Evolutionary conservation across 805 yeast species (phyloP).

Genomic region (Alloascoidea hylecoeti): DNA sequence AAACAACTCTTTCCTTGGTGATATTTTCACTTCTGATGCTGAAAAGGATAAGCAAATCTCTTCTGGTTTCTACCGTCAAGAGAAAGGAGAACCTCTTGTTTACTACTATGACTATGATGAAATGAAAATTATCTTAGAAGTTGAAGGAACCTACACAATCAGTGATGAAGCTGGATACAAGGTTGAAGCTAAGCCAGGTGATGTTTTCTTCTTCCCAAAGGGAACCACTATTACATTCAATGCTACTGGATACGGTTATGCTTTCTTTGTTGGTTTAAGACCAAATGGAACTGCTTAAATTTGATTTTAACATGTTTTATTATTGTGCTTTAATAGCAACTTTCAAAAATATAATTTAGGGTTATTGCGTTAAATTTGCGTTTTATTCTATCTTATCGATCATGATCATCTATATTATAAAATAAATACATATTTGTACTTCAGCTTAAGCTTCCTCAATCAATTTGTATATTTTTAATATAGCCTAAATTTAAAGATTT

Average conservation of each 20-base stretch:
- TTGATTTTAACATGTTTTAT: too few relatives aligned
- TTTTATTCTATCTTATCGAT: too few relatives aligned
- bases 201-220: slow-evolving; percentile 50
- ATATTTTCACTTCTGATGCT: slow-evolving; percentile 45
- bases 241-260: slow-evolving; percentile 46
- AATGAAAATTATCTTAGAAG: slow-evolving; percentile 56
- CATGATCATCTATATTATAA: too few relatives aligned
- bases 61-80: slow-evolving; percentile 60
- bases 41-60: slow-evolving; percentile 45
- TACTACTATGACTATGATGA: slow-evolving; percentile 55
- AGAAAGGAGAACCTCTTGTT: slow-evolving; percentile 53
- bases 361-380: too few relatives aligned
- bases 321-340: too few relatives aligned
- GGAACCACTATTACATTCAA: slow-evolving; percentile 57
- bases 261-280: slow-evolving; percentile 41
- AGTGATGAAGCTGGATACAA: slow-evolving; percentile 50
- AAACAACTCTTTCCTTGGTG: slow-evolving; percentile 58
- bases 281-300: slow-evolving; percentile 1
- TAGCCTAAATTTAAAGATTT: too few relatives aligned
- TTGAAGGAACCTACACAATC: slow-evolving; percentile 48
- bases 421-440: too few relatives aligned
- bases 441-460: too few relatives aligned
- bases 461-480: too few relatives aligned
- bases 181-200: slow-evolving; percentile 47
- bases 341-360: too few relatives aligned